A percentile compares a stretch with the other conserved stretches of the same genome.
Evolutionary conservation across 2,329 filamentous ascomycete genomes (phyloP).

Genomic region (Dryadomyces quercivorus): DNA sequence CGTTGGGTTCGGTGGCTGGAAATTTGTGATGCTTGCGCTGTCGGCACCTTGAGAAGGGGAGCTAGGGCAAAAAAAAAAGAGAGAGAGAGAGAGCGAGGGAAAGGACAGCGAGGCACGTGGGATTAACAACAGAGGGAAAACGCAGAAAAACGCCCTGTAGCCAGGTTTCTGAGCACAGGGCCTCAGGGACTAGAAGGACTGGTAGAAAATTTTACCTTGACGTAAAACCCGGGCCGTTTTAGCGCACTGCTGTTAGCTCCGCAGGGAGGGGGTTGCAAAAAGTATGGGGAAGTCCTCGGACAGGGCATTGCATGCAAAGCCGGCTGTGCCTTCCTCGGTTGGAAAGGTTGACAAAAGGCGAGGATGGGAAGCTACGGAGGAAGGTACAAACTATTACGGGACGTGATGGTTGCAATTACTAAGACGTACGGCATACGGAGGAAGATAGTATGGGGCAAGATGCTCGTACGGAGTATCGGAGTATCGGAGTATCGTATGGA

Average conservation of each 20-base stretch:
- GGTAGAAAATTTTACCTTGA: background rate
- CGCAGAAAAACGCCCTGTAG: background rate
- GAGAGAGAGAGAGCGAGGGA: background rate
- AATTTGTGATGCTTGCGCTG: constrained; percentile 6
- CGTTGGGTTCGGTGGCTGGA: constrained; percentile 3
- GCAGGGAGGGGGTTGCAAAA: background rate
- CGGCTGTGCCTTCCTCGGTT: background rate
- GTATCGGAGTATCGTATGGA: no score
- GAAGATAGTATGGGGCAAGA: no score
- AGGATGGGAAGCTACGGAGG: background rate
- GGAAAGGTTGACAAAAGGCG: background rate
- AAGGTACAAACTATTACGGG: background rate
- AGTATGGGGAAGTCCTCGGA: background rate
- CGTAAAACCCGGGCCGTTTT: background rate
- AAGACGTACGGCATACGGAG: no score
- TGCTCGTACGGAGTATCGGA: no score
- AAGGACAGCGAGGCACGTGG: background rate
- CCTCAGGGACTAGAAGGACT: background rate
- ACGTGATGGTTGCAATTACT: no score
- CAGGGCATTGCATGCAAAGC: background rate
- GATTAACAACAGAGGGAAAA: background rate
- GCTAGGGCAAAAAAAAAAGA: constrained; percentile 1
- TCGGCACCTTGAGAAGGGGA: constrained; percentile 3
- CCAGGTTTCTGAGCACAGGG: background rate
- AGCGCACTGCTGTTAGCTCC: background rate